phyloP scores from a whole-genome alignment of 1,284 basidiomycete species.

The Peniophora sp. region DNA sequence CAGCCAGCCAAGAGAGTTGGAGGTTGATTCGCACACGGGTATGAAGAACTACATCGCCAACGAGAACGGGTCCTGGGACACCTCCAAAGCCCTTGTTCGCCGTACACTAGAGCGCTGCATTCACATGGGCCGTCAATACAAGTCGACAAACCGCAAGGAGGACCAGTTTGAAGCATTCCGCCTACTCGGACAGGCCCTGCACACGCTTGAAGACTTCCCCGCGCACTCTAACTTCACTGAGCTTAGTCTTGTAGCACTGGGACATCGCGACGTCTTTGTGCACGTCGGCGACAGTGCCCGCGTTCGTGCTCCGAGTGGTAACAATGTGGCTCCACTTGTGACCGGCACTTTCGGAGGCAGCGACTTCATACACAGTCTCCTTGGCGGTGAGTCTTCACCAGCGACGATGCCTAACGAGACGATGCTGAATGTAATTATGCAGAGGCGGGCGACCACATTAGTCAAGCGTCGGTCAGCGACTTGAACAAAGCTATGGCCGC shows the following conservation, averaged over 20 bases:
- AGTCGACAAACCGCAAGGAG: conserved; percentile 48
- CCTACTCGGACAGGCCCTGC: conserved; percentile 68
- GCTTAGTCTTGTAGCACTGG: conserved; percentile 68
- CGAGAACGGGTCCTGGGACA: conserved; percentile 79
- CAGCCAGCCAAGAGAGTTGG: conserved; percentile 69
- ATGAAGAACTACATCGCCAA: conserved; percentile 98
- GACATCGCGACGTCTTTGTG: conserved; percentile 74
- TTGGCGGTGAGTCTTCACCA: conserved; percentile 43
- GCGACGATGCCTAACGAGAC: neutral
- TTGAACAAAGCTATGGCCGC: conserved; percentile 74
- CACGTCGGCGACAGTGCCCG: conserved; percentile 83
- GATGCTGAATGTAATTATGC: conserved; percentile 6
- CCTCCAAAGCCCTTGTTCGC: conserved; percentile 78
- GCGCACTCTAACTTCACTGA: conserved; percentile 91
- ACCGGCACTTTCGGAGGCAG: conserved; percentile 86
- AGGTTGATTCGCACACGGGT: conserved; percentile 80
- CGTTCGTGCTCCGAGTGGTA: conserved; percentile 72
- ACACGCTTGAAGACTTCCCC: conserved; percentile 81
- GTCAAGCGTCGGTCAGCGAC: conserved; percentile 80
- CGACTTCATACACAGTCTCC: conserved; percentile 77
- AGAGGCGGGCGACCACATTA: conserved; percentile 70
- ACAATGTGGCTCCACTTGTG: conserved; percentile 74
- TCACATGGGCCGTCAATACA: conserved; percentile 53
- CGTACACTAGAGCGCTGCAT: conserved; percentile 72
- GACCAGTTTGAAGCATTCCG: conserved; percentile 83